phyloP scores from a whole-genome alignment of 805 yeast species.

The Metschnikowia lochheadii region DNA sequence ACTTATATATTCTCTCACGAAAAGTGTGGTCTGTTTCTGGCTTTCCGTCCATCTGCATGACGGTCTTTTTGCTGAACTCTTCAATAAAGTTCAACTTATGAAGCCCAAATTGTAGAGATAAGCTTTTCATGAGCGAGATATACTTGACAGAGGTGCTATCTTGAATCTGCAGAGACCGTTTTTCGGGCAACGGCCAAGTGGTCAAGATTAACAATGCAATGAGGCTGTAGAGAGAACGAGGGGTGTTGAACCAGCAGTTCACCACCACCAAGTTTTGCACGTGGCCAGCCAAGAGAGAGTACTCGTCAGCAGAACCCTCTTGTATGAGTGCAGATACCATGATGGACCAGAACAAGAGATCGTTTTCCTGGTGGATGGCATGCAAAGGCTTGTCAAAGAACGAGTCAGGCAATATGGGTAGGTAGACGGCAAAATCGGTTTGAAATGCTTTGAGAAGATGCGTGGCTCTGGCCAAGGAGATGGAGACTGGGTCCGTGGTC shows the following conservation, averaged over 20 bases:
- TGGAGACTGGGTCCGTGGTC: constrained; percentile 9
- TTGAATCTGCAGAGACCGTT: constrained; percentile 19
- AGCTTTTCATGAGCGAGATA: constrained; percentile 35
- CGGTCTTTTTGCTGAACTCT: constrained; percentile 37
- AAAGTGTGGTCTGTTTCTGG: constrained; percentile 31
- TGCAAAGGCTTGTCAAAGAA: constrained; percentile 13
- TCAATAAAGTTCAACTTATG: constrained; percentile 39
- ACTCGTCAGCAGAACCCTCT: constrained; percentile 17
- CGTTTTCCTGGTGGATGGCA: constrained; percentile 24
- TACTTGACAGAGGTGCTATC: constrained; percentile 36
- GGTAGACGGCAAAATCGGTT: constrained; percentile 8
- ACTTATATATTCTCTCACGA: constrained; percentile 41
- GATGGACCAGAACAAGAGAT: constrained; percentile 40
- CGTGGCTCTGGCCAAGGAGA: constrained; percentile 11
- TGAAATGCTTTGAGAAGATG: constrained; percentile 9
- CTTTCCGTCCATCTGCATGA: constrained; percentile 22
- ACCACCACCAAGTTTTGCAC: constrained; percentile 37
- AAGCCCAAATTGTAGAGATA: constrained; percentile 40
- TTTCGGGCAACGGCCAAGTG: constrained; percentile 42
- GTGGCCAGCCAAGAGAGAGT: constrained; percentile 27
- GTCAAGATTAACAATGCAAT: constrained; percentile 39
- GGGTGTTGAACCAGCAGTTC: constrained; percentile 43
- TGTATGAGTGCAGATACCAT: constrained; percentile 32
- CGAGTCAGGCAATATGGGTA: constrained; percentile 16
- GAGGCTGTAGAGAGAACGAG: constrained; percentile 38